Base-by-base conservation (phyloP, 2,329 filamentous ascomycete species). In the Thermothelomyces thermophilus region DNA sequence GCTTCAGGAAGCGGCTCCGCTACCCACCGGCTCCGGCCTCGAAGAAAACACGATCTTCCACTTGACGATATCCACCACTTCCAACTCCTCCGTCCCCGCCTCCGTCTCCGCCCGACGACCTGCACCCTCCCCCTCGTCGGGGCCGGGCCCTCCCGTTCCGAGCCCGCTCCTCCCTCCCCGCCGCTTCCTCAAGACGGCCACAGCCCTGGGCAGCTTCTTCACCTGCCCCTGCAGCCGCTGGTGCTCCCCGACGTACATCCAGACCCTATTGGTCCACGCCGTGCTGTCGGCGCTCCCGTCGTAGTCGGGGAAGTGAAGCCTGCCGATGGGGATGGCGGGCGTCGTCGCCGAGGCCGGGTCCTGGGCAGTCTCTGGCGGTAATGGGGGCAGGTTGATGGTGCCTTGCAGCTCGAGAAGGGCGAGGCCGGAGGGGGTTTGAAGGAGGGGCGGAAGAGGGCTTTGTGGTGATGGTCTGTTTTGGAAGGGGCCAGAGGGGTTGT, bases 371-470 rank as follows among this genome's bases (percentile, higher is more conserved):
- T 16, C 65, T 63, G 68, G 54, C 5, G 63, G 42, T 14, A 40
- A 40, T 19, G 64, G 56, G 7, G 88, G 83, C 1, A 90, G 73
- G 66, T 96, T 91, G 69, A 98, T 84, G 13, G 82, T 88, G 54
- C 90, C 93, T 73, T 98, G 93, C 13, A 98, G 80, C 70, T 97
- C 93, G 50, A 98, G 74, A 40, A 98, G 75, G 16, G 91, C 91
- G 35, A 96, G 79, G 44, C 93, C 93, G 0, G 86, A 83, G 0
- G 93, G 93, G 1, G 91, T 96, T 60, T 90, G 87, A 14, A 97
- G 79, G 55, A 95, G 75, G n/a, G 77, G 67, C 1, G 93, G 93
- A 4, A 97, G 79, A 3, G 87, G 83, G 51, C 68, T 76, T 26
- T 50, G 35, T n/a, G 56, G 6, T 33, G 31, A 13, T 30, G 45